phyloP scores from a whole-genome alignment of 345 rosid species.

The Citrus unshiu region DNA sequence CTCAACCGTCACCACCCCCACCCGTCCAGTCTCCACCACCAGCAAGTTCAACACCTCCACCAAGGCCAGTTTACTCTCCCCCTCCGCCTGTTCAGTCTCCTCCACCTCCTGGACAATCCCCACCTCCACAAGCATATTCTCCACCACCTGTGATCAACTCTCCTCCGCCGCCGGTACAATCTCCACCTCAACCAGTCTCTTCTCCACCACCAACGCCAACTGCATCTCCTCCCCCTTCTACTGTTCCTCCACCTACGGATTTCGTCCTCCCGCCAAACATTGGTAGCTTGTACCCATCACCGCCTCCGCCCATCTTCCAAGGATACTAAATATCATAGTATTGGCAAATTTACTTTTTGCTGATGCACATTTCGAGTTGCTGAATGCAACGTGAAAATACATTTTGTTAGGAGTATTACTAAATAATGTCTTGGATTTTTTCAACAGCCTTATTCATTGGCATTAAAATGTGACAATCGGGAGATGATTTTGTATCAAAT shows the following conservation, averaged over 20 bases:
- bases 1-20: slow-evolving; percentile 6
- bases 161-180: slow-evolving; percentile 12
- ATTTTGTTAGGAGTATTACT: background rate
- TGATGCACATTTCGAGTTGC: background rate
- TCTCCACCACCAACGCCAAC: background rate
- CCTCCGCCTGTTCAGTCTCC: slow-evolving; percentile 20
- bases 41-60: slow-evolving; percentile 11
- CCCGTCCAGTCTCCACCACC: slow-evolving; percentile 23
- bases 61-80: slow-evolving; percentile 23
- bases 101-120: slow-evolving; percentile 20
- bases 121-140: slow-evolving; percentile 24
- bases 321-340: slow-evolving; percentile 49
- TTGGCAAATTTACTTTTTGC: background rate
- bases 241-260: slow-evolving; percentile 19
- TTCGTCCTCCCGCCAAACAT: slow-evolving; percentile 51
- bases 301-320: slow-evolving; percentile 72
- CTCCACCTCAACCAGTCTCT: slow-evolving; percentile 1
- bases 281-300: slow-evolving; percentile 66
- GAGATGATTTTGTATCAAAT: background rate
- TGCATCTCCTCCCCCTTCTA: background rate
- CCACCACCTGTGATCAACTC: slow-evolving; percentile 14
- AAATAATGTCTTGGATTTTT: background rate
- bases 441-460: background rate
- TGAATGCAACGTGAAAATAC: background rate
- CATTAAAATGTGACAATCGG: background rate